phyloP scores from a whole-genome alignment of 805 yeast species.

The Yamadazyma tumulicola region DNA sequence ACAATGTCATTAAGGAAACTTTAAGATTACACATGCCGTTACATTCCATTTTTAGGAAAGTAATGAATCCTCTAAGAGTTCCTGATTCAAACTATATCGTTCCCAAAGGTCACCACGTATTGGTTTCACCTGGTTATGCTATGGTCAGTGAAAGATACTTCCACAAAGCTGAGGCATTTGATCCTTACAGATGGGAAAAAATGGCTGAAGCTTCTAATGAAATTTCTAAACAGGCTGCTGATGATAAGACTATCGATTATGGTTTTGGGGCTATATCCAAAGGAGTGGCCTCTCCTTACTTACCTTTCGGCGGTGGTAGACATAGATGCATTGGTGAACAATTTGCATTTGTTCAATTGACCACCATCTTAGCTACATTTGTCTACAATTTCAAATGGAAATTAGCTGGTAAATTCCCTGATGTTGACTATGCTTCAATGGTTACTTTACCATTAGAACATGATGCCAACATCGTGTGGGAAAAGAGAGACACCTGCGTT shows the following conservation, averaged over 20 bases:
- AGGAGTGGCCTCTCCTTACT: slow-evolving; percentile 93
- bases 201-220: background rate
- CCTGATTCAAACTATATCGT: slow-evolving; percentile 78
- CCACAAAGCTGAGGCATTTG: slow-evolving; percentile 67
- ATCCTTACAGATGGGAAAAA: slow-evolving; percentile 83
- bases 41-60: slow-evolving; percentile 94
- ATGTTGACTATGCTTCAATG: slow-evolving; percentile 83
- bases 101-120: slow-evolving; percentile 84
- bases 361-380: slow-evolving; percentile 72
- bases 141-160: slow-evolving; percentile 73
- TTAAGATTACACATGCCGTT: slow-evolving; percentile 94
- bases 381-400: slow-evolving; percentile 78
- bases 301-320: slow-evolving; percentile 99
- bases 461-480: slow-evolving; percentile 62
- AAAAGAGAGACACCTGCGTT: slow-evolving; percentile 51
- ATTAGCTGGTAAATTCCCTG: slow-evolving; percentile 50
- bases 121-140: slow-evolving; percentile 93
- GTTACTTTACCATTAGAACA: slow-evolving; percentile 86
- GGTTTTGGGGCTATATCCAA: slow-evolving; percentile 97
- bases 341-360: slow-evolving; percentile 92
- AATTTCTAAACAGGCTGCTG: slow-evolving; percentile 23
- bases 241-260: slow-evolving; percentile 63
- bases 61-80: slow-evolving; percentile 69
- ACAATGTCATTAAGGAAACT: slow-evolving; percentile 86
- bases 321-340: slow-evolving; percentile 99